Conservation (phyloP, 2,329 filamentous ascomycete species). For the Diaporthe ampelina region DNA sequence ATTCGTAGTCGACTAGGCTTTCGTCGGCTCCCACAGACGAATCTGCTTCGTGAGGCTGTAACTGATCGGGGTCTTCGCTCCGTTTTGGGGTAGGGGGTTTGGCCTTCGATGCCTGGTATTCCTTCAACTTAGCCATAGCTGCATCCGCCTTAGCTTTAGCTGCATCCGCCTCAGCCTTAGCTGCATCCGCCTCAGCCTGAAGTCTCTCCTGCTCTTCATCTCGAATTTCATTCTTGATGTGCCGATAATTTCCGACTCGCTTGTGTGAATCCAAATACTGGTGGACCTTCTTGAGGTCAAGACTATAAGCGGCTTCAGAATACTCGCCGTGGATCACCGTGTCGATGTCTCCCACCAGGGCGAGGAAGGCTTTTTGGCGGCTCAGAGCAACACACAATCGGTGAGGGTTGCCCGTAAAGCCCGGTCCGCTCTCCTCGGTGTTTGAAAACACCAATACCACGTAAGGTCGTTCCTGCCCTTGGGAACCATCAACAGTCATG, state of each 20-base stretch:
- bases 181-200: neutral
- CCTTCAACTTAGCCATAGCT: neutral
- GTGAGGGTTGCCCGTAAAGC: neutral
- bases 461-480: neutral
- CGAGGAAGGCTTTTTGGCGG: neutral
- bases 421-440: neutral
- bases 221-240: neutral
- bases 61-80: neutral
- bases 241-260: neutral
- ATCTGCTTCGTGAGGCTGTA: neutral
- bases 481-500: neutral
- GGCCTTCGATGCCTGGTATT: neutral
- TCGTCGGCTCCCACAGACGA: neutral
- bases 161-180: neutral
- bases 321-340: neutral
- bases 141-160: neutral
- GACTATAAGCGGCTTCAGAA: too few relatives aligned
- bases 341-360: neutral
- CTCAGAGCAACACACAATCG: neutral
- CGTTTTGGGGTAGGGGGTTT: neutral
- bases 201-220: neutral
- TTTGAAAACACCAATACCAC: neutral
- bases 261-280: neutral
- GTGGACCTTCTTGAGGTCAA: neutral
- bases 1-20: neutral